A percentile compares a stretch with the other conserved stretches of the same genome.
These are phyloP conservation scores for Durotheca rogersii DNA, from an alignment of 495 filamentous ascomycete genomes.

Conservation along the genomic window DNA sequence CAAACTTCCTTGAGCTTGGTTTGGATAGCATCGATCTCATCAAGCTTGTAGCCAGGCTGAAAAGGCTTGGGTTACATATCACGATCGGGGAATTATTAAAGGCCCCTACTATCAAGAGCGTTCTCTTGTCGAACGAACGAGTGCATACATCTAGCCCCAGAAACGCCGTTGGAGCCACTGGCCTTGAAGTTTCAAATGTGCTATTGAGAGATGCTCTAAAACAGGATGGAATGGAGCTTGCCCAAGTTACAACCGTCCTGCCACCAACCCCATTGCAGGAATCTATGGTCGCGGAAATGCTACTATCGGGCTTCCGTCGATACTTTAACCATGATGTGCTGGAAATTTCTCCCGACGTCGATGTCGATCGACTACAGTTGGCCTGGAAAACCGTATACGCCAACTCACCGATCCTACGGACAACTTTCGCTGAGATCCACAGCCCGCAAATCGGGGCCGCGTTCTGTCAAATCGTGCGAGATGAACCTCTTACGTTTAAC, in stretches of 20 bases:
- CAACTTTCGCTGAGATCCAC: constrained; percentile 65
- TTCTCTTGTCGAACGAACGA: constrained; percentile 33
- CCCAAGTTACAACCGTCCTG: constrained; percentile 53
- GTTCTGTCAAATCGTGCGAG: constrained; percentile 66
- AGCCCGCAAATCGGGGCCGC: constrained; percentile 53
- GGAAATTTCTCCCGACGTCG: constrained; percentile 49
- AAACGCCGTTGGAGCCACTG: background rate
- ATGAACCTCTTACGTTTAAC: constrained; percentile 16
- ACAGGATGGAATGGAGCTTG: constrained; percentile 12
- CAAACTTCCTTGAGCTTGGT: constrained; percentile 63
- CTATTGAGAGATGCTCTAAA: constrained; percentile 15
- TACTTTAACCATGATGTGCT: constrained; percentile 82
- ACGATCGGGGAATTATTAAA: constrained; percentile 69
- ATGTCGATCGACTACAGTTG: constrained; percentile 52
- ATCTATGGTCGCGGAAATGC: constrained; percentile 75
- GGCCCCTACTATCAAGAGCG: constrained; percentile 60
- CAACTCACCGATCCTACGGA: constrained; percentile 69
- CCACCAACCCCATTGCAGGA: constrained; percentile 77
- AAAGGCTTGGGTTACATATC: constrained; percentile 56
- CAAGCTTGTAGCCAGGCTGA: constrained; percentile 67
- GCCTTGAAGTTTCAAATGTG: constrained; percentile 5
- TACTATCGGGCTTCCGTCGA: constrained; percentile 60
- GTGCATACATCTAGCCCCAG: background rate
- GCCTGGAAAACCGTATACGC: constrained; percentile 62
- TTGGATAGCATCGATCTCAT: constrained; percentile 70